A percentile compares a stretch with the other conserved stretches of the same genome.
phyloP scores from a whole-genome alignment of 1,139 yeast genomes.

The Debaryomyces sp. region DNA sequence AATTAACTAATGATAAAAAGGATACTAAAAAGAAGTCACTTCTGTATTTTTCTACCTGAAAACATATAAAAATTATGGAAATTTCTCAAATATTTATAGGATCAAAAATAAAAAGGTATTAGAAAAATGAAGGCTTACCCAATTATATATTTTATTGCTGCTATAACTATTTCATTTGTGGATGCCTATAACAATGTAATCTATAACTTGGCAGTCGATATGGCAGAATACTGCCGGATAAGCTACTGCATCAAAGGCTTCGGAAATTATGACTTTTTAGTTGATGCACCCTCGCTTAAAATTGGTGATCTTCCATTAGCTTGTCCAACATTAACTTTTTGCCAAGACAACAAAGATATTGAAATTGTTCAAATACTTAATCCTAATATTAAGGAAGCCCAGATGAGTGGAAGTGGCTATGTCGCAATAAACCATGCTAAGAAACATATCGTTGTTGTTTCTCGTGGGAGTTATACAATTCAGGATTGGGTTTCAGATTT shows the following conservation, averaged over 20 bases:
- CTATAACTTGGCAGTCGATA: background rate
- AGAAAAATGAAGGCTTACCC: too few relatives aligned
- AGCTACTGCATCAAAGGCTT: constrained; percentile 1
- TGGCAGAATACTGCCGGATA: background rate
- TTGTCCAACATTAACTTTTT: constrained; percentile 2
- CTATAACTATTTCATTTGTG: background rate
- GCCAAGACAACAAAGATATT: background rate
- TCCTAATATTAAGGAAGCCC: background rate
- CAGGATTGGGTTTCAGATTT: constrained; percentile 5
- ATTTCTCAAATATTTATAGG: background rate
- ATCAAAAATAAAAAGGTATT: too few relatives aligned
- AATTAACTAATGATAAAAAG: too few relatives aligned
- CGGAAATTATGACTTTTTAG: background rate
- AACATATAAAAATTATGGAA: background rate
- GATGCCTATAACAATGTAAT: background rate
- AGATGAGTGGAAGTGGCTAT: constrained; percentile 1
- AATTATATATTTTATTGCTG: background rate
- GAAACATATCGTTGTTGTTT: constrained; percentile 3
- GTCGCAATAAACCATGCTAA: constrained; percentile 1
- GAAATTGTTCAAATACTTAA: background rate
- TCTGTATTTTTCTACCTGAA: background rate
- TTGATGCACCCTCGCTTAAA: constrained; percentile 1
- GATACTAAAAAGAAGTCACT: too few relatives aligned
- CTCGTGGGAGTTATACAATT: constrained; percentile 4
- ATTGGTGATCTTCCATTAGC: constrained; percentile 3